These are phyloP conservation scores for Rhodosporidiobolus sp. DNA, from an alignment of 768 basidiomycete species.

Conservation along the genomic window DNA sequence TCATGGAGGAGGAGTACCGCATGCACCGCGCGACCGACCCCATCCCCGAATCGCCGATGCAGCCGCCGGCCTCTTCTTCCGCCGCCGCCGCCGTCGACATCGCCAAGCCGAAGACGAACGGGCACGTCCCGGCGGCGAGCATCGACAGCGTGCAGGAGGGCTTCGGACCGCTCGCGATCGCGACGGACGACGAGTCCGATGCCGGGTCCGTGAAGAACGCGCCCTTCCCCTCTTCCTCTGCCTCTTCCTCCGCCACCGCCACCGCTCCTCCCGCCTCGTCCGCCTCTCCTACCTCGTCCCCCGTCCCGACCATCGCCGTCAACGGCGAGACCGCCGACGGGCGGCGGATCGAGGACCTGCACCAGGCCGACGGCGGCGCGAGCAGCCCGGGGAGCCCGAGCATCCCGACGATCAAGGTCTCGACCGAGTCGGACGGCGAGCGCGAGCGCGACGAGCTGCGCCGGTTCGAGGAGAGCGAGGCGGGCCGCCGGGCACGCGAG, in stretches of 20 bases:
- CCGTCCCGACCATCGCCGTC: slow-evolving; percentile 48
- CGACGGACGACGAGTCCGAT: slow-evolving; percentile 54
- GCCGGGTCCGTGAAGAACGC: slow-evolving; percentile 44
- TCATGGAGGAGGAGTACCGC: slow-evolving; percentile 99
- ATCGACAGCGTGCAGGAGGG: slow-evolving; percentile 43
- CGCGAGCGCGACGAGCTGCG: slow-evolving; percentile 56
- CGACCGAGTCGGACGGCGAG: slow-evolving; percentile 64
- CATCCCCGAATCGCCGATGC: slow-evolving; percentile 21
- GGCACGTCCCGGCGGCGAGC: slow-evolving; percentile 45
- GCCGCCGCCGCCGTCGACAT: not conserved
- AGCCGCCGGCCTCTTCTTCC: not conserved
- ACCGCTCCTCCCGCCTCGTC: no score
- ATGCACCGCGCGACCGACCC: slow-evolving; percentile 79
- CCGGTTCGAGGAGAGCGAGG: slow-evolving; percentile 41
- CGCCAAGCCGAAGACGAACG: slow-evolving; percentile 4
- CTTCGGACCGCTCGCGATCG: slow-evolving; percentile 57
- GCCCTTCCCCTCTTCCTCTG: slow-evolving; percentile 59
- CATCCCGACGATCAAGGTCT: slow-evolving; percentile 72
- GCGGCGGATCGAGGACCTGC: slow-evolving; percentile 40
- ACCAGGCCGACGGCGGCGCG: slow-evolving; percentile 36
- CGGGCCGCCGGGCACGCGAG: slow-evolving; percentile 23
- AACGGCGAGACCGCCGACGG: slow-evolving; percentile 41
- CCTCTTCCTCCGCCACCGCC: slow-evolving; percentile 51
- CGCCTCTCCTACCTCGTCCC: no score
- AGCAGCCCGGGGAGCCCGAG: not conserved